phyloP scores from a whole-genome alignment of 805 yeast genomes.

The Myxozyma udenii region DNA sequence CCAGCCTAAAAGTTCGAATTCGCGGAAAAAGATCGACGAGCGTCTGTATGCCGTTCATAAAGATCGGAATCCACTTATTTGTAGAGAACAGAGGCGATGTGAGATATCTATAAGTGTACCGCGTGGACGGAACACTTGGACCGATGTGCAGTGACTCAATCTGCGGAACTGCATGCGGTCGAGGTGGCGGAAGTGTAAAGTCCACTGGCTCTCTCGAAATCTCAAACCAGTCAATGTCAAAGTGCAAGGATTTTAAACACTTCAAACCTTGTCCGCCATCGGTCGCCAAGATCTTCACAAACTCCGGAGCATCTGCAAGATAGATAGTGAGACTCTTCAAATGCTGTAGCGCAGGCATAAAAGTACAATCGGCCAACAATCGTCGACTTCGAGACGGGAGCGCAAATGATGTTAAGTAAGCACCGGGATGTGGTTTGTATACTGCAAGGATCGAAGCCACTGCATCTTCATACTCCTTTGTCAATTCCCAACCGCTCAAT shows the following conservation, averaged over 20 bases:
- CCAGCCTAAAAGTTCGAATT: conserved; percentile 5
- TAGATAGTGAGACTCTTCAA: conserved; percentile 8
- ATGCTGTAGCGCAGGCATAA: not conserved
- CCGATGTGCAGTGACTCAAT: conserved; percentile 13
- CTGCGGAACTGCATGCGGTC: not conserved
- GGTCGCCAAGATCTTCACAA: not conserved
- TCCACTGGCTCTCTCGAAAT: conserved; percentile 11
- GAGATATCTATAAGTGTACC: conserved; percentile 15
- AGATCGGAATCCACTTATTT: conserved; percentile 17
- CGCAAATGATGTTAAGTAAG: not conserved
- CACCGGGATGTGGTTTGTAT: not conserved
- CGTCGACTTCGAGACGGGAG: not conserved
- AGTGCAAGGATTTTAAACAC: conserved; percentile 2
- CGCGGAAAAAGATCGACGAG: conserved; percentile 9
- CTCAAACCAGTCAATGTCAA: conserved; percentile 18
- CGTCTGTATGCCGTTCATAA: conserved; percentile 14
- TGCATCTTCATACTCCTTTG: not conserved
- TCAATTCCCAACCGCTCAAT: not conserved
- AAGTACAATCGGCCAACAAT: not conserved
- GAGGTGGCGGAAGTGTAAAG: conserved; percentile 7
- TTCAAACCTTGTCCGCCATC: not conserved
- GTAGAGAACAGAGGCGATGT: conserved; percentile 17
- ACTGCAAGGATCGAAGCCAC: not conserved
- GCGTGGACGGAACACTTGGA: conserved; percentile 5
- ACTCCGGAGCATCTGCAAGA: conserved; percentile 9